Conservation (phyloP, 305 asterid genomes). For the Fraxinus sp. region DNA sequence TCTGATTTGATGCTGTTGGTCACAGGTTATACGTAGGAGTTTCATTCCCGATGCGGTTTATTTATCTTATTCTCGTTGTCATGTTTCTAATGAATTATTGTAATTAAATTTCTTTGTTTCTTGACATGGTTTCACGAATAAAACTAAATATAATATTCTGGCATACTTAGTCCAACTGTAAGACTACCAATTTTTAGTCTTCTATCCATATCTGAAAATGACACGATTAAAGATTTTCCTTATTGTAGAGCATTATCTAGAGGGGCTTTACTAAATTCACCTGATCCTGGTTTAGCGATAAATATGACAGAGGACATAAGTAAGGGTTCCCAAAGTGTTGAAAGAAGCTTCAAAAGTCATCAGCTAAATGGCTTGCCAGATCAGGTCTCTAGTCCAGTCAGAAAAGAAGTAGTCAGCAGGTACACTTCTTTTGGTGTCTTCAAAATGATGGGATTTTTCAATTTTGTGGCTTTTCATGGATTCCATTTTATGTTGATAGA, state of each 20-base stretch:
- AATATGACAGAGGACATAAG: constrained; percentile 28
- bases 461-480: background rate
- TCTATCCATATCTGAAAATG: constrained; percentile 16
- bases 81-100: constrained; percentile 5
- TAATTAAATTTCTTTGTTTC: background rate
- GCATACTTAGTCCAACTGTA: constrained; percentile 11
- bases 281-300: constrained; percentile 34
- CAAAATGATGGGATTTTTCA: background rate
- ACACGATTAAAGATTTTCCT: constrained; percentile 2
- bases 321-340: constrained; percentile 35
- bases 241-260: constrained; percentile 29
- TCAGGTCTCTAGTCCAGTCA: constrained; percentile 47
- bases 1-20: background rate
- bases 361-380: constrained; percentile 37
- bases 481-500: background rate
- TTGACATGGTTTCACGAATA: background rate
- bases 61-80: background rate
- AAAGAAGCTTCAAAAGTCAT: constrained; percentile 34
- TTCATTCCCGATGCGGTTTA: background rate
- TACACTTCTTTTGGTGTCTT: constrained; percentile 16
- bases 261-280: constrained; percentile 31
- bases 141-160: constrained; percentile 4
- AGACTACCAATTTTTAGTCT: background rate
- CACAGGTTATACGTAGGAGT: background rate
- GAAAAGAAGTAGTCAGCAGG: constrained; percentile 61